Evolutionary conservation across 768 basidiomycete species (phyloP).

Genomic region (Cytidiella melzeri): DNA sequence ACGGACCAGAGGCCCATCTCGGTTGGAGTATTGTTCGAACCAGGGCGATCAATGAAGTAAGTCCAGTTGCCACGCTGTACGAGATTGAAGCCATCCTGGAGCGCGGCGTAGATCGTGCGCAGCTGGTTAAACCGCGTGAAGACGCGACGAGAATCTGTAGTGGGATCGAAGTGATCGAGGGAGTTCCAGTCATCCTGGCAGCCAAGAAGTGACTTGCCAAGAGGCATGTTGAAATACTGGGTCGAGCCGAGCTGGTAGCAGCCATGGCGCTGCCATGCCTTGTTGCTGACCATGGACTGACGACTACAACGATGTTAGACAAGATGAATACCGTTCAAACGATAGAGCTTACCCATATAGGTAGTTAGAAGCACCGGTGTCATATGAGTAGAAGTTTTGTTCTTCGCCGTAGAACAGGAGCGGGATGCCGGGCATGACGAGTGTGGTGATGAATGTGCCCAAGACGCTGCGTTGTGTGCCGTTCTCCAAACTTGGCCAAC

Average conservation of each 20-base stretch:
- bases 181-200: conserved; percentile 90
- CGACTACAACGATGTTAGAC: conserved; percentile 43
- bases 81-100: conserved; percentile 87
- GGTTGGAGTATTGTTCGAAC: conserved; percentile 74
- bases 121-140: conserved; percentile 70
- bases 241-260: conserved; percentile 87
- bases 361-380: conserved; percentile 88
- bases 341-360: conserved; percentile 62
- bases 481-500: conserved; percentile 86
- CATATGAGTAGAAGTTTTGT: conserved; percentile 82
- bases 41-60: conserved; percentile 66
- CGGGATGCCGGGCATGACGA: conserved; percentile 85
- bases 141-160: conserved; percentile 66
- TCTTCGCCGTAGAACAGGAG: conserved; percentile 92
- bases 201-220: conserved; percentile 72
- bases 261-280: conserved; percentile 89
- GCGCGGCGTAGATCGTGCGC: conserved; percentile 57
- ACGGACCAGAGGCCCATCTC: conserved; percentile 89
- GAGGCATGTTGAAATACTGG: conserved; percentile 92
- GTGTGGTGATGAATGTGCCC: conserved; percentile 68
- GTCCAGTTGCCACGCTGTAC: conserved; percentile 86
- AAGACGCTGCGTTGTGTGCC: conserved; percentile 73
- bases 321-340: background rate
- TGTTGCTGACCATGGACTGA: conserved; percentile 82
- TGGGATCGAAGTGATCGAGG: conserved; percentile 93